These are phyloP conservation scores for Endocalyx cinctus DNA, from an alignment of 2,329 filamentous ascomycete species.

Conservation along the genomic window DNA sequence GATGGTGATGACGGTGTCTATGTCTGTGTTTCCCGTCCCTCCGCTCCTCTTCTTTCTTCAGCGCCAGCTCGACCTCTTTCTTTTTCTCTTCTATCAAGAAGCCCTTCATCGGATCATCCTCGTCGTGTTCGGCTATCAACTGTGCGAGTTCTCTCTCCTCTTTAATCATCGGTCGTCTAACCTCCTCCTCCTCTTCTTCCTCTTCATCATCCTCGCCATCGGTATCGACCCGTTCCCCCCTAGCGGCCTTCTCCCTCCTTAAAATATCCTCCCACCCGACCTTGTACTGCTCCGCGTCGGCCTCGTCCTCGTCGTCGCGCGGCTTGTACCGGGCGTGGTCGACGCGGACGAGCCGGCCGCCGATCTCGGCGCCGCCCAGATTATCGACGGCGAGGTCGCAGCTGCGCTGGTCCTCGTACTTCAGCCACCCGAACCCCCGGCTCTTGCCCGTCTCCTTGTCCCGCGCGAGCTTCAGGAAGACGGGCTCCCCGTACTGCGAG, in stretches of 20 bases:
- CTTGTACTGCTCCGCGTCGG: constrained; percentile 55
- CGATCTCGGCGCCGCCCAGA: constrained; percentile 77
- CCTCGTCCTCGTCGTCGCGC: constrained; percentile 76
- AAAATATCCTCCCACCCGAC: constrained; percentile 57
- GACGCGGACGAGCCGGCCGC: constrained; percentile 76
- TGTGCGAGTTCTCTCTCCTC: constrained; percentile 78
- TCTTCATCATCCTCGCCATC: constrained; percentile 40
- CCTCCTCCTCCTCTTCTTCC: constrained; percentile 34
- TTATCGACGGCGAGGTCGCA: constrained; percentile 97
- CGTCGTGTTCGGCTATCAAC: constrained; percentile 76
- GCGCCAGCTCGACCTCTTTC: constrained; percentile 73
- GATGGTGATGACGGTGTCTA: constrained; percentile 35
- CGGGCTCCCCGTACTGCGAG: constrained; percentile 93
- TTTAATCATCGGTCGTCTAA: constrained; percentile 59
- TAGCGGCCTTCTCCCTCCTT: constrained; percentile 43
- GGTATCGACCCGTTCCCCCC: constrained; percentile 29
- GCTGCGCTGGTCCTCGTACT: constrained; percentile 96
- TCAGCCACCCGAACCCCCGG: constrained; percentile 90
- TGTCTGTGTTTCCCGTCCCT: constrained; percentile 39
- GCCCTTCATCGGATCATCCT: constrained; percentile 96
- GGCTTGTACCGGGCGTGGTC: constrained; percentile 92
- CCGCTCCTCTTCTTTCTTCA: constrained; percentile 49
- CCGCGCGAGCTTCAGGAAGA: constrained; percentile 84
- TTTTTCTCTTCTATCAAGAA: constrained; percentile 89
- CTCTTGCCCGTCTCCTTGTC: constrained; percentile 97